Percentiles rank a stretch among this genome's conserved stretches.
These are phyloP conservation scores for Macadamia integrifolia DNA, from an alignment of 164 flowering plant species.

Conservation along the genomic window DNA sequence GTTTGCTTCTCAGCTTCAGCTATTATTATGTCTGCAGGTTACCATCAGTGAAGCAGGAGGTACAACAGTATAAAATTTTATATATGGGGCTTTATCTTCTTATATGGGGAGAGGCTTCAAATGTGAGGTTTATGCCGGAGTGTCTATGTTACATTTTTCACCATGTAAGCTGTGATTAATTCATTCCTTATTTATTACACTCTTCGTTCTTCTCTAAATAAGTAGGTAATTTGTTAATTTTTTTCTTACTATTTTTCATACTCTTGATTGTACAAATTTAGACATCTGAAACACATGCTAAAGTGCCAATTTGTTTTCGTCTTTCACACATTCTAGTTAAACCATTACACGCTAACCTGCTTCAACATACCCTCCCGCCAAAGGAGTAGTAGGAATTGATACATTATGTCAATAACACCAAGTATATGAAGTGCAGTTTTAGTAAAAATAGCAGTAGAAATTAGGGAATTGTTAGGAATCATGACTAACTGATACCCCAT, in stretches of 20 bases:
- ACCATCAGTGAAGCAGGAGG: constrained; percentile 68
- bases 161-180: constrained; percentile 54
- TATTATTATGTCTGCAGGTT: constrained; percentile 38
- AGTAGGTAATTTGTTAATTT: background rate
- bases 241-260: background rate
- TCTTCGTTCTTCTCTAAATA: background rate
- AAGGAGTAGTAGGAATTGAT: too few species aligned
- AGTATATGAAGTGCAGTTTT: too few species aligned
- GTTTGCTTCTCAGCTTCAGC: background rate
- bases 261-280: background rate
- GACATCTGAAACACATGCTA: background rate
- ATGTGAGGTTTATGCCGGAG: constrained; percentile 94
- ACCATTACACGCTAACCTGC: too few species aligned
- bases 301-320: background rate
- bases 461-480: too few species aligned
- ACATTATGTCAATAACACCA: too few species aligned
- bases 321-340: too few species aligned
- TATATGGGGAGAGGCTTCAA: constrained; percentile 99
- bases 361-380: too few species aligned
- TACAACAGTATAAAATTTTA: constrained; percentile 71
- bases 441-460: too few species aligned
- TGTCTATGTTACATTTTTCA: constrained; percentile 94
- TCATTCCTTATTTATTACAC: constrained; percentile 1
- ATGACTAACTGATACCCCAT: too few species aligned
- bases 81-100: constrained; percentile 84